Evolutionary conservation across 495 filamentous ascomycete species (phyloP), one percentile per base, ranked within the genome.

Genomic region (Penicillium dipodomyicola): DNA sequence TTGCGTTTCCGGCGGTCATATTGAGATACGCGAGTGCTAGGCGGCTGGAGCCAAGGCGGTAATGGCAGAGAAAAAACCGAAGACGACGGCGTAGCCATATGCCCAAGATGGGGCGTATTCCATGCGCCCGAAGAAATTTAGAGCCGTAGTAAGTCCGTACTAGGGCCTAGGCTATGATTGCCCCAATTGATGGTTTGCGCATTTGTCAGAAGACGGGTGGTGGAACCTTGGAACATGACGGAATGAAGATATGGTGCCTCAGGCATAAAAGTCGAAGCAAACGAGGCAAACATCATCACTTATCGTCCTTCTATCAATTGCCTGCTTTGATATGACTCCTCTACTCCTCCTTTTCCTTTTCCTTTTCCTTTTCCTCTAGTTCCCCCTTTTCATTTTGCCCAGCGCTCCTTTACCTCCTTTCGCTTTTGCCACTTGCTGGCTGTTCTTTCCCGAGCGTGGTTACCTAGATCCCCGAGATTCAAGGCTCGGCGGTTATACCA

Each of bases 1-100:
- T 72, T 75, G 56, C 73, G 72, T 61, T 77, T 79, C 35, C 54
- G 68, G 27, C 64, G 59, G 48, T 78, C 76, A 67, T 71, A 77
- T 49, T 63, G 65, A 52, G 68, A 57, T 10, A 70, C 59, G 11
- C 75, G 75, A 59, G 63, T 57, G 51, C 72, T 72, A 3, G 52
- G 53, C 19, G 65, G 65, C 52, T 75, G 76, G 43, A 72, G 66
- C 71, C 70, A 77, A 42, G 63, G 53, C n/a, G 67, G 64, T 32
- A 79, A 60, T 49, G 76, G 76, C 55, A 79, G 61, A 25, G 73
- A 77, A 56, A 77, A 77, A 39, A 54, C 58, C 33, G 72, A 72
- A 54, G 68, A 67, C 42, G 67, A 69, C 44, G 66, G 63, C 49
- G 52, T 48, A 61, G 67, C 68, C 75, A 74, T 77, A 59, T 56